Percentiles rank a stretch among this genome's conserved stretches.
Conservation (phyloP, 1,284 basidiomycete species). For the Mrakiaceae sp. region DNA sequence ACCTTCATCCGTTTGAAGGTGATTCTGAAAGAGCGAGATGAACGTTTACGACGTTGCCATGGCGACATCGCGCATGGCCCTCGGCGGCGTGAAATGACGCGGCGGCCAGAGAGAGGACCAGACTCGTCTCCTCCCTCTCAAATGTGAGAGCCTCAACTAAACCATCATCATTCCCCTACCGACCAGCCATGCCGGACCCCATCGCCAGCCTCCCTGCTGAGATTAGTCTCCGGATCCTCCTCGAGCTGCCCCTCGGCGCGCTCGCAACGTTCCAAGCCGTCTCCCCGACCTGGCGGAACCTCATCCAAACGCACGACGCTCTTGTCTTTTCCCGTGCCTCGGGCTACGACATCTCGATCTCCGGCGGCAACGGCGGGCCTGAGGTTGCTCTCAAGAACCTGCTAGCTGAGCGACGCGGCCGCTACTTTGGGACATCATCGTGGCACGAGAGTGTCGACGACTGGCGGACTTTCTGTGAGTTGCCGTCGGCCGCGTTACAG, state of each 20-base stretch:
- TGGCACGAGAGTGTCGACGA: background rate
- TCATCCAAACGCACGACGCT: conserved; percentile 1
- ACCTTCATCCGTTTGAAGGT: no score
- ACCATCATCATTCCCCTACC: no score
- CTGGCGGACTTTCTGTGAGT: conserved; percentile 9
- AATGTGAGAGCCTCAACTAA: no score
- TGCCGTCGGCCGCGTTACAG: no score
- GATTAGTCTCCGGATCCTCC: conserved; percentile 1
- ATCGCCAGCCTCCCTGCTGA: conserved; percentile 3
- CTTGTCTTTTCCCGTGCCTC: conserved; percentile 3
- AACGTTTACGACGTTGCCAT: no score
- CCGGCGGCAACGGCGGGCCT: background rate
- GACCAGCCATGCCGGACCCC: background rate
- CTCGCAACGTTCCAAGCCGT: background rate
- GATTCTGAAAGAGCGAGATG: no score
- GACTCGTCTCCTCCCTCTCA: no score
- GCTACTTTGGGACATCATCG: no score
- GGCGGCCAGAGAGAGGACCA: no score
- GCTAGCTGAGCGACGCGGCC: background rate
- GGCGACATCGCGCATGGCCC: no score
- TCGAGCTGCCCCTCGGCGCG: background rate
- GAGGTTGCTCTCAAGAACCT: background rate
- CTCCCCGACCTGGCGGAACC: background rate
- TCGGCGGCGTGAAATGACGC: no score
- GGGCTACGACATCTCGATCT: background rate